A percentile compares a stretch with the other conserved stretches of the same genome.
These are phyloP conservation scores for Atkinsonella hypoxylon DNA, from an alignment of 2,329 filamentous ascomycete genomes.

Conservation along the genomic window DNA sequence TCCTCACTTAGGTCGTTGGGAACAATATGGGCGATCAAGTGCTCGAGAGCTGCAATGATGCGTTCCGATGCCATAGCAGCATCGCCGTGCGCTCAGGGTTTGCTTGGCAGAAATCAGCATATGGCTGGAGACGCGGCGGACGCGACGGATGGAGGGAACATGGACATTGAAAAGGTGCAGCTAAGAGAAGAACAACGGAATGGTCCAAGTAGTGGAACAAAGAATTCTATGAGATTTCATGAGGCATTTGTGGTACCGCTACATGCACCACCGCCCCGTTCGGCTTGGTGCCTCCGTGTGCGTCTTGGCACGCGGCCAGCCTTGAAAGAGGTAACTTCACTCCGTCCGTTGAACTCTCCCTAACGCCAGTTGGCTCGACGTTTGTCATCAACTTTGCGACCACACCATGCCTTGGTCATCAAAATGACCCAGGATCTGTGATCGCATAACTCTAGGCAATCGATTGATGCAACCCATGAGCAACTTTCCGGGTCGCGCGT, in stretches of 20 bases:
- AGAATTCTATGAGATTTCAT: not conserved
- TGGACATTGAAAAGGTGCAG: not conserved
- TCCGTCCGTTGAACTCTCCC: slow-evolving; percentile 18
- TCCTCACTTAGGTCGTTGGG: slow-evolving; percentile 54
- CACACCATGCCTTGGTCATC: slow-evolving; percentile 34
- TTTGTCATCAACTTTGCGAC: slow-evolving; percentile 28
- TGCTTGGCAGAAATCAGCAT: not conserved
- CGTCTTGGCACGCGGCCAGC: slow-evolving; percentile 17
- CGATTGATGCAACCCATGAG: slow-evolving; percentile 33
- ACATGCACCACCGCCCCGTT: not conserved
- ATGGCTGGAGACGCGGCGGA: slow-evolving; percentile 16
- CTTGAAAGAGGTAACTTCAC: slow-evolving; percentile 19
- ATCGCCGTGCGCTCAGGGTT: slow-evolving; percentile 26
- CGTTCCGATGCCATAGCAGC: slow-evolving; percentile 50
- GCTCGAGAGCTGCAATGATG: slow-evolving; percentile 67
- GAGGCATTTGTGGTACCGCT: not conserved
- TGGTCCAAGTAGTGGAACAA: slow-evolving; percentile 12
- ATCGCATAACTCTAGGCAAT: slow-evolving; percentile 29
- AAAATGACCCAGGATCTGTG: slow-evolving; percentile 23
- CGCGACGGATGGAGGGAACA: slow-evolving; percentile 10
- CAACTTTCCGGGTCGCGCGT: slow-evolving; percentile 30
- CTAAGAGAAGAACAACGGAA: slow-evolving; percentile 8
- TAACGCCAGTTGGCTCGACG: slow-evolving; percentile 13
- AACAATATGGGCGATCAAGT: slow-evolving; percentile 64
- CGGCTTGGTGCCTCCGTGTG: not conserved